Conservation (phyloP, 495 filamentous ascomycete species). For the Talaromyces thailandensis region DNA sequence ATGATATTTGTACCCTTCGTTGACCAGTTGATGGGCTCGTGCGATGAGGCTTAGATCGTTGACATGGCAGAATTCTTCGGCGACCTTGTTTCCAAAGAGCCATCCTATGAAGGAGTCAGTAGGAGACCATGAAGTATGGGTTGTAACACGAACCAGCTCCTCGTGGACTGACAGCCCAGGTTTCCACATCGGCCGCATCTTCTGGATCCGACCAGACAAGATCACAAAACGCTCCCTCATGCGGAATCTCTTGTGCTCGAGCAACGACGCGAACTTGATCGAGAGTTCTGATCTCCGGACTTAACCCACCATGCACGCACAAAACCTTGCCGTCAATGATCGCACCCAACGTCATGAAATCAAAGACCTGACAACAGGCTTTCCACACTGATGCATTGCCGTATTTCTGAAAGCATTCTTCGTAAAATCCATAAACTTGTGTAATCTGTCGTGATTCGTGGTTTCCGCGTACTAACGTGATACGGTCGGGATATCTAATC, state of each 20-base stretch:
- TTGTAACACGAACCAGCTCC: constrained; percentile 53
- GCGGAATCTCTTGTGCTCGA: constrained; percentile 92
- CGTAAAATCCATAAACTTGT: constrained; percentile 98
- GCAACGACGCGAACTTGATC: constrained; percentile 98
- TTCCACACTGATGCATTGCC: constrained; percentile 99
- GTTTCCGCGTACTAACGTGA: constrained; percentile 93
- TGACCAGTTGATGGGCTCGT: constrained; percentile 91
- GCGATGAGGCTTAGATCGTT: constrained; percentile 93
- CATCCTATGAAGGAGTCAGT: constrained; percentile 43
- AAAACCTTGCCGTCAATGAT: constrained; percentile 96
- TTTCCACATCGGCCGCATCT: constrained; percentile 69
- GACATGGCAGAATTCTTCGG: constrained; percentile 98
- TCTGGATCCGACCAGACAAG: constrained; percentile 98
- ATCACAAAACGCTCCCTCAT: constrained; percentile 97
- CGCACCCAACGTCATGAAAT: constrained; percentile 91
- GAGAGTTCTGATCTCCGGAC: constrained; percentile 90
- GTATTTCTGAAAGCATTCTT: constrained; percentile 96
- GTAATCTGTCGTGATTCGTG: constrained; percentile 98
- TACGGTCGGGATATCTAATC: constrained; percentile 79
- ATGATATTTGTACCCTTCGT: constrained; percentile 98
- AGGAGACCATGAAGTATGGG: background rate
- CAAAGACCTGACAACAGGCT: constrained; percentile 97
- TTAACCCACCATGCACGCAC: constrained; percentile 94
- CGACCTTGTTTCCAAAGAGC: constrained; percentile 96
- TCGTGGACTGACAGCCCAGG: constrained; percentile 91